A percentile compares a stretch with the other conserved stretches of the same genome.
Evolutionary conservation across 2,329 filamentous ascomycete species (phyloP).

Genomic region (Penicillium frequentans): DNA sequence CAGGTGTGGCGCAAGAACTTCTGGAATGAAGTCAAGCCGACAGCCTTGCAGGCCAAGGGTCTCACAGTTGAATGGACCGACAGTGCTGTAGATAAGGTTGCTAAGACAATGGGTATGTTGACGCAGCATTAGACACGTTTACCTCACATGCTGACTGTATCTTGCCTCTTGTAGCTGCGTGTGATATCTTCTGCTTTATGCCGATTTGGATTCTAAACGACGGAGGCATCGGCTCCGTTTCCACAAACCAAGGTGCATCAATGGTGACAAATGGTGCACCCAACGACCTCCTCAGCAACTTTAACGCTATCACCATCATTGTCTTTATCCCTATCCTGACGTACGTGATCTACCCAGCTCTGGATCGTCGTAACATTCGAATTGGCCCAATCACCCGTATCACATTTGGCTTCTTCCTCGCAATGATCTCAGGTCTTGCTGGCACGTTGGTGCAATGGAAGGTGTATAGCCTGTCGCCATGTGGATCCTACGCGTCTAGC

Average conservation of each 20-base stretch:
- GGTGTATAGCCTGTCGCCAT: constrained; percentile 49
- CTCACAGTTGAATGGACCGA: constrained; percentile 35
- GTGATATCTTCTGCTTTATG: constrained; percentile 39
- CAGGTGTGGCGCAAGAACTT: constrained; percentile 34
- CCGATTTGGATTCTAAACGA: constrained; percentile 42
- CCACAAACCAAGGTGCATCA: constrained; percentile 51
- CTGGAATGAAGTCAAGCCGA: constrained; percentile 37
- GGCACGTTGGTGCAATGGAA: constrained; percentile 45
- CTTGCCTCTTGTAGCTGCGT: constrained; percentile 21
- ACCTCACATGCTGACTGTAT: not conserved
- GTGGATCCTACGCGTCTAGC: constrained; percentile 42
- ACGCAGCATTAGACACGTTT: constrained; percentile 1
- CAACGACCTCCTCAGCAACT: constrained; percentile 53
- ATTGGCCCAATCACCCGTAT: constrained; percentile 53
- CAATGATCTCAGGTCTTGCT: constrained; percentile 44
- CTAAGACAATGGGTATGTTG: constrained; percentile 23
- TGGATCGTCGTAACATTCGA: constrained; percentile 44
- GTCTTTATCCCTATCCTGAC: constrained; percentile 49
- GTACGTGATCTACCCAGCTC: constrained; percentile 49
- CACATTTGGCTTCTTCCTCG: constrained; percentile 53
- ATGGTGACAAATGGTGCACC: constrained; percentile 52
- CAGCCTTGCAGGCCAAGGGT: constrained; percentile 27
- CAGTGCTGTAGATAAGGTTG: constrained; percentile 37
- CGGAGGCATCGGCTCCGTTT: constrained; percentile 53
- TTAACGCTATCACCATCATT: constrained; percentile 54